phyloP scores from a whole-genome alignment of 495 filamentous ascomycete genomes.

The Podospora bellae-mahoneyi region DNA sequence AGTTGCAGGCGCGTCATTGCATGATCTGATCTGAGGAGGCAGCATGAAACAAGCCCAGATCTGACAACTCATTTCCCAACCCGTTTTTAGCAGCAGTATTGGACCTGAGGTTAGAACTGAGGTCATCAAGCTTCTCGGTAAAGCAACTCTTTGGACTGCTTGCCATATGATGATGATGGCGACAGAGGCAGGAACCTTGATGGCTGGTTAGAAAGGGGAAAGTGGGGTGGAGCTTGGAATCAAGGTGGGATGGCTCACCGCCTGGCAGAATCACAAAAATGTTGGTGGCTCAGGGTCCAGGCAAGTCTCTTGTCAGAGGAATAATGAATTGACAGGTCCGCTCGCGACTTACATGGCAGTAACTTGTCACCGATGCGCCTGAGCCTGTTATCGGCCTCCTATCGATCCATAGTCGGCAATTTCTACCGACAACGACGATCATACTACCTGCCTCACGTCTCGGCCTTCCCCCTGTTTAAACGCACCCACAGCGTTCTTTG shows the following conservation, averaged over 20 bases:
- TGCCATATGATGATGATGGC: neutral
- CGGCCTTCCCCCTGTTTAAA: neutral
- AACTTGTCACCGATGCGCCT: constrained; percentile 14
- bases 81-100: neutral
- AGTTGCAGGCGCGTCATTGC: neutral
- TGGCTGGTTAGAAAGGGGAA: neutral
- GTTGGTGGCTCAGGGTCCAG: neutral
- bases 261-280: constrained; percentile 24
- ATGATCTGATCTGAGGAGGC: neutral
- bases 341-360: neutral
- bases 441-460: neutral
- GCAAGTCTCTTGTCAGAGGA: neutral
- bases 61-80: no score
- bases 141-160: no score
- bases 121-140: neutral
- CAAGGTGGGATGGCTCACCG: constrained; percentile 18
- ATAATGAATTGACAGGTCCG: neutral
- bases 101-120: neutral
- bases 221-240: constrained; percentile 1
- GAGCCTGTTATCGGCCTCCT: constrained; percentile 11
- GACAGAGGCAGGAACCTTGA: neutral
- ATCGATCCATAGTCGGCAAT: constrained; percentile 13
- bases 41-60: neutral
- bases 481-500: neutral
- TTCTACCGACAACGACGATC: constrained; percentile 5